Evolutionary conservation across 495 filamentous ascomycete species (phyloP), one percentile per base, ranked within the genome.

Genomic region (Bacidia gigantensis): DNA sequence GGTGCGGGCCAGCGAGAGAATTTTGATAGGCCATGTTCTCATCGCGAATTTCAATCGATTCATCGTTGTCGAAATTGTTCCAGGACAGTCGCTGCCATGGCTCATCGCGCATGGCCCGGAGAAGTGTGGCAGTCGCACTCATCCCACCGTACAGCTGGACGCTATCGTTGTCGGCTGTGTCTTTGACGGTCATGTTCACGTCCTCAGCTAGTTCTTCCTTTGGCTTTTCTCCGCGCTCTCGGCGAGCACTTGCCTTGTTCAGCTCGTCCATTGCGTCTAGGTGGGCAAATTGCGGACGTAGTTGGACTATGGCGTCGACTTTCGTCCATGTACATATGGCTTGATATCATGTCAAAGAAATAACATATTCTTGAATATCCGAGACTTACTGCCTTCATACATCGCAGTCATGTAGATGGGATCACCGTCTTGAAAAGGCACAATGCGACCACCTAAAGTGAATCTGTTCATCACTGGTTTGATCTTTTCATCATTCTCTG

Each of bases 251-350:
- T 12, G 52, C 43, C 18, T 62, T 67, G 11, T 68, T 62, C 1
- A 65, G 50, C 65, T 85, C 82, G 35, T 75, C 67, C 41, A 76
- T 48, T 0, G 86, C 84, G 63, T 89, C 86, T 22, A 89, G 60
- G 61, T 89, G 84, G 57, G 83, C 78, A 55, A 86, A 77, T 56
- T 88, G 81, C 2, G 86, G 82, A 3, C 83, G 77, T 58, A 89
- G 68, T 62, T 87, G 83, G 12, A 84, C 81, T 17, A 86, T 77
- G 0, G 80, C 79, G 22, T 75, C 71, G 42, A 88, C 70, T 3
- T 75, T 59, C 11, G 56, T 56, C 42, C 54, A 56, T 29, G 50
- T 60, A 35, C 59, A 51, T 14, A 52, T 51, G 11, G 52, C 59
- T 61, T 17, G 14, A 22, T 11, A 38, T 2, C 9, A 35, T 35